These are phyloP conservation scores for Meira nashicola DNA, from an alignment of 1,284 basidiomycete species.

Conservation along the genomic window DNA sequence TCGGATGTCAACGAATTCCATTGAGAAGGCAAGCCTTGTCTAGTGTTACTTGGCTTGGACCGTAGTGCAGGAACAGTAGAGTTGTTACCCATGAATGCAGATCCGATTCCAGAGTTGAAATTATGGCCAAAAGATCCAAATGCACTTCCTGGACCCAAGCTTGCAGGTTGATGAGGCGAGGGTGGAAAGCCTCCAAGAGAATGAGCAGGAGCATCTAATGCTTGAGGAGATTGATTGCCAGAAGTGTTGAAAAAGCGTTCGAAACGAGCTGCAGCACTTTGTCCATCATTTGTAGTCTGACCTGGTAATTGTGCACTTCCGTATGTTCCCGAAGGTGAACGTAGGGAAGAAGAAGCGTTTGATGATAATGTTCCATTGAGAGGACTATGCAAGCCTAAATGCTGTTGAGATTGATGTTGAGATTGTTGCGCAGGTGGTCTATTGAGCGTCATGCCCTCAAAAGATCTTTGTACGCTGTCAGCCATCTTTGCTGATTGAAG, in stretches of 20 bases:
- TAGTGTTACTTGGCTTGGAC: slow-evolving; percentile 18
- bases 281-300: neutral
- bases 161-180: slow-evolving; percentile 18
- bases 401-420: slow-evolving; percentile 17
- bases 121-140: slow-evolving; percentile 36
- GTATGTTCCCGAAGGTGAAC: slow-evolving; percentile 9
- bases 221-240: slow-evolving; percentile 12
- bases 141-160: slow-evolving; percentile 25
- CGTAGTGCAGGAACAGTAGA: slow-evolving; percentile 26
- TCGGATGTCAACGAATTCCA: slow-evolving; percentile 24
- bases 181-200: no score
- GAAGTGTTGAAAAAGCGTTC: slow-evolving; percentile 39
- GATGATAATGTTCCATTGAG: slow-evolving; percentile 23
- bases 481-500: neutral
- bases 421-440: slow-evolving; percentile 15
- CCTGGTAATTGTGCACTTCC: neutral
- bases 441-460: slow-evolving; percentile 10
- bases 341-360: slow-evolving; percentile 21
- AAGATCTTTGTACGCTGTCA: slow-evolving; percentile 2
- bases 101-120: slow-evolving; percentile 22
- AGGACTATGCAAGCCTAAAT: neutral
- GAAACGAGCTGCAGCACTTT: slow-evolving; percentile 41
- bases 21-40: slow-evolving; percentile 29
- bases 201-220: neutral
- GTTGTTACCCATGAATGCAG: slow-evolving; percentile 18